Evolutionary conservation across 495 filamentous ascomycete genomes (phyloP).

Genomic region (Pyrenopolyporus hunteri): DNA sequence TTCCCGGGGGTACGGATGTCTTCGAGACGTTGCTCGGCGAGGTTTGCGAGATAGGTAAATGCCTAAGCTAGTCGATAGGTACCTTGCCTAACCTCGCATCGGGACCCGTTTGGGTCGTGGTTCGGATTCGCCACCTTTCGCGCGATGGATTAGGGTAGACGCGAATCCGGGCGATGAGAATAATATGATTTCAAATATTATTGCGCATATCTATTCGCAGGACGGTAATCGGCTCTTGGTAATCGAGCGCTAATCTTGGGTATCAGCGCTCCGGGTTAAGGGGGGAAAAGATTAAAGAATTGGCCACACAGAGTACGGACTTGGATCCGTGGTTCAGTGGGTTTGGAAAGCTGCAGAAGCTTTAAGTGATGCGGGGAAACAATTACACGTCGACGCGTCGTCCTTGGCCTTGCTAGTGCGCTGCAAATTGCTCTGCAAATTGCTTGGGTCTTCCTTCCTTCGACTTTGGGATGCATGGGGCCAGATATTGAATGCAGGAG

Average conservation of each 20-base stretch:
- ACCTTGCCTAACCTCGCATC: not conserved
- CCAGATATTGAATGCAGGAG: not conserved
- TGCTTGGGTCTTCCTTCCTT: conserved; percentile 5
- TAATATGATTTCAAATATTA: not conserved
- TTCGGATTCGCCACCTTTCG: not conserved
- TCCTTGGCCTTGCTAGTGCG: conserved; percentile 12
- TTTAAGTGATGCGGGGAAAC: conserved; percentile 27
- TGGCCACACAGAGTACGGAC: not conserved
- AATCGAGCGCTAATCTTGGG: conserved; percentile 11
- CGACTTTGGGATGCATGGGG: conserved; percentile 15
- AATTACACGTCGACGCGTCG: conserved; percentile 16
- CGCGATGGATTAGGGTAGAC: not conserved
- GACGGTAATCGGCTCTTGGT: not conserved
- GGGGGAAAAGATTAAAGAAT: not conserved
- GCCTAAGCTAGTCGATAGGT: too few relatives aligned
- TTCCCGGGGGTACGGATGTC: not conserved
- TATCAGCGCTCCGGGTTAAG: not conserved
- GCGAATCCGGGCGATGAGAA: not conserved
- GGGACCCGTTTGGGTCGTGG: conserved; percentile 2
- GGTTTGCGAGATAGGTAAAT: not conserved
- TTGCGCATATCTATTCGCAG: not conserved
- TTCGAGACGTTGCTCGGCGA: not conserved
- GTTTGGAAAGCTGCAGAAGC: conserved; percentile 13
- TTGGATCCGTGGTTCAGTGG: not conserved
- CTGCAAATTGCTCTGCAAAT: too few relatives aligned